A percentile compares a stretch with the other conserved stretches of the same genome.
phyloP scores from a whole-genome alignment of 2,329 filamentous ascomycete species.

The Arthrobotrys conoides region DNA sequence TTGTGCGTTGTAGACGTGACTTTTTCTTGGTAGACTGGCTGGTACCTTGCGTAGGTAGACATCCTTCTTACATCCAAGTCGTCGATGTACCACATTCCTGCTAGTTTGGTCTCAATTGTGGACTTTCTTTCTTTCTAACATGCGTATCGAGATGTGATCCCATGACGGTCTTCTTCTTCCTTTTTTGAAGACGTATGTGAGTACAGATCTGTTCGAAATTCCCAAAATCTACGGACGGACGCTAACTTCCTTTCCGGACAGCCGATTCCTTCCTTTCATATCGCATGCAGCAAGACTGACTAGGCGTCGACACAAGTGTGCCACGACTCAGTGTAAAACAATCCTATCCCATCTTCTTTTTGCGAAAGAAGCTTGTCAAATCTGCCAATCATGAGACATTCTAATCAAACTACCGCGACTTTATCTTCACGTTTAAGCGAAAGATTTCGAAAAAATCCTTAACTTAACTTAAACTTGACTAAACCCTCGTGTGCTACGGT shows the following conservation, averaged over 20 bases:
- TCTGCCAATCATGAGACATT: conserved; percentile 39
- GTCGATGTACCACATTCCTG: conserved; percentile 6
- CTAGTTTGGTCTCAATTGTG: conserved; percentile 11
- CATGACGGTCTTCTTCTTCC: conserved; percentile 3
- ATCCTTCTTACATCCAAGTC: conserved; percentile 13
- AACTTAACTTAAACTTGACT: background rate
- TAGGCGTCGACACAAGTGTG: conserved; percentile 11
- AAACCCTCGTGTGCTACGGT: conserved; percentile 26
- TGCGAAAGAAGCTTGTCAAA: conserved; percentile 1
- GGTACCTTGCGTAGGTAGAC: conserved; percentile 5
- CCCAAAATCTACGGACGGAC: conserved; percentile 16
- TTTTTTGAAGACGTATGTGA: background rate
- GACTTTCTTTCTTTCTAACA: background rate
- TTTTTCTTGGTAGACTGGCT: background rate
- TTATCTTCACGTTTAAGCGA: conserved; percentile 20
- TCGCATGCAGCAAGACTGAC: background rate
- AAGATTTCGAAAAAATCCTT: conserved; percentile 1
- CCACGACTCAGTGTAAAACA: conserved; percentile 29
- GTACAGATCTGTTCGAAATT: conserved; percentile 17
- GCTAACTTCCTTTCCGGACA: conserved; percentile 28
- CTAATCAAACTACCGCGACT: conserved; percentile 46
- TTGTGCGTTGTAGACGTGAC: conserved; percentile 56
- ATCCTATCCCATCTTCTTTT: background rate
- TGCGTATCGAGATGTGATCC: conserved; percentile 1
- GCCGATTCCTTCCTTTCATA: conserved; percentile 29